Conservation (phyloP, 202 grass and related monocot genomes). For the Alloteropsis angusta region DNA sequence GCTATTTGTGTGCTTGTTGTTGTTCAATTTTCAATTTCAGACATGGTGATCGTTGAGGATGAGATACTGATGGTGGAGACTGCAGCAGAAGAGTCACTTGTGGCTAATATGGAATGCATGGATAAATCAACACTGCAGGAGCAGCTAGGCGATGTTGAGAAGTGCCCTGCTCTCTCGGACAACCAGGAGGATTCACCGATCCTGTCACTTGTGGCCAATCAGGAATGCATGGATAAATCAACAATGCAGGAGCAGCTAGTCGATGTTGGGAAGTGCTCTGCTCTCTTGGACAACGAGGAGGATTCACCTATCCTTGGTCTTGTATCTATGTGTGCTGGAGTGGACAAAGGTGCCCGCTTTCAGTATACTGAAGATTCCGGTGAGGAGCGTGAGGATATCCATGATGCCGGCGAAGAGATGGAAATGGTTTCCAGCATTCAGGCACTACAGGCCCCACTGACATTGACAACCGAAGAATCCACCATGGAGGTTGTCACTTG, state of each 20-base stretch:
- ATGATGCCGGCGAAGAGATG: not conserved
- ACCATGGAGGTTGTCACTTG: not conserved
- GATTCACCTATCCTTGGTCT: slow-evolving; percentile 24
- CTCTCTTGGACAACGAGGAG: not conserved
- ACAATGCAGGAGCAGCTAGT: not conserved
- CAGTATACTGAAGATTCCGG: not conserved
- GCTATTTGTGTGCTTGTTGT: not conserved
- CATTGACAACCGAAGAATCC: not conserved
- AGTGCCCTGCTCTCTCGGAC: not conserved
- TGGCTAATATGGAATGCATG: not conserved
- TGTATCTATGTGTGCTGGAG: not conserved
- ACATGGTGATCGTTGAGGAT: not conserved
- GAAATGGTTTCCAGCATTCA: not conserved
- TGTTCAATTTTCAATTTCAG: not conserved
- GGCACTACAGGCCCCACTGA: not conserved
- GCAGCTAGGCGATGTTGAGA: not conserved
- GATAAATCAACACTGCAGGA: not conserved
- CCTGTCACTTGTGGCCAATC: not conserved
- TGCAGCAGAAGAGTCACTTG: not conserved
- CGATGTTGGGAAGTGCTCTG: not conserved
- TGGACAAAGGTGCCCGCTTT: not conserved
- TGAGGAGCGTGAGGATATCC: not conserved
- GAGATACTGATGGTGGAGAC: not conserved
- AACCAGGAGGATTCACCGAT: slow-evolving; percentile 9
- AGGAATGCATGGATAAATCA: not conserved